Percentiles rank a stretch among this genome's conserved stretches.
phyloP scores from a whole-genome alignment of 2,329 filamentous ascomycete genomes.

The Xenoacremonium recifei region DNA sequence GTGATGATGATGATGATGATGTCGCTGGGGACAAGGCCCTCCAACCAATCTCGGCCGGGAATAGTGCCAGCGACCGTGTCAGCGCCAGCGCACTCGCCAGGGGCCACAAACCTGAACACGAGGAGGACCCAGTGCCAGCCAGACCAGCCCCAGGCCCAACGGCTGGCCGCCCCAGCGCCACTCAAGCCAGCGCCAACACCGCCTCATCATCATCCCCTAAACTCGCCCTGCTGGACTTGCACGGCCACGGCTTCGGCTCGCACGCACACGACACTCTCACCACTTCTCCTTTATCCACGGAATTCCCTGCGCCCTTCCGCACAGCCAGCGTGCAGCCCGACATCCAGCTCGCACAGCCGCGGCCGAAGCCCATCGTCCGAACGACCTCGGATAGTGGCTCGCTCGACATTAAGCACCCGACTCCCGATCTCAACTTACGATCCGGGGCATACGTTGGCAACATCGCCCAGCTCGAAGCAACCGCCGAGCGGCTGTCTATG shows the following conservation, averaged over 20 bases:
- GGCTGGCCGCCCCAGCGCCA: constrained; percentile 5
- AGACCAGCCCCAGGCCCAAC: not conserved
- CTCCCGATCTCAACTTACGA: constrained; percentile 60
- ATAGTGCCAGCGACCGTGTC: constrained; percentile 16
- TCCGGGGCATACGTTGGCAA: constrained; percentile 64
- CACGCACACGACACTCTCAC: constrained; percentile 9
- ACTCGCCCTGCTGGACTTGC: not conserved
- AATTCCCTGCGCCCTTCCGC: constrained; percentile 22
- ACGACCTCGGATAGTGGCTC: constrained; percentile 44
- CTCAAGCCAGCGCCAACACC: constrained; percentile 11
- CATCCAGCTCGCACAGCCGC: constrained; percentile 38
- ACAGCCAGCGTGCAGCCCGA: constrained; percentile 43
- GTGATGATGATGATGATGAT: too few species aligned
- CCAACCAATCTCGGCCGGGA: too few species aligned
- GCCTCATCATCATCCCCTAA: constrained; percentile 8
- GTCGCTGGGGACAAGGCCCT: too few species aligned
- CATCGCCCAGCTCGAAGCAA: constrained; percentile 72
- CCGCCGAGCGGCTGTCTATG: constrained; percentile 70
- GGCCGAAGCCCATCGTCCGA: constrained; percentile 46
- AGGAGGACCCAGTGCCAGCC: too few species aligned
- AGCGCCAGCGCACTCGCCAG: constrained; percentile 9
- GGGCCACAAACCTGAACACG: not conserved
- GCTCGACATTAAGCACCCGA: constrained; percentile 54
- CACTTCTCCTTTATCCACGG: constrained; percentile 11
- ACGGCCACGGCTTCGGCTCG: constrained; percentile 1